Percentiles rank a stretch among this genome's conserved stretches.
These are phyloP conservation scores for Candida albicans DNA, from an alignment of 1,139 yeast genomes.

Conservation along the genomic window DNA sequence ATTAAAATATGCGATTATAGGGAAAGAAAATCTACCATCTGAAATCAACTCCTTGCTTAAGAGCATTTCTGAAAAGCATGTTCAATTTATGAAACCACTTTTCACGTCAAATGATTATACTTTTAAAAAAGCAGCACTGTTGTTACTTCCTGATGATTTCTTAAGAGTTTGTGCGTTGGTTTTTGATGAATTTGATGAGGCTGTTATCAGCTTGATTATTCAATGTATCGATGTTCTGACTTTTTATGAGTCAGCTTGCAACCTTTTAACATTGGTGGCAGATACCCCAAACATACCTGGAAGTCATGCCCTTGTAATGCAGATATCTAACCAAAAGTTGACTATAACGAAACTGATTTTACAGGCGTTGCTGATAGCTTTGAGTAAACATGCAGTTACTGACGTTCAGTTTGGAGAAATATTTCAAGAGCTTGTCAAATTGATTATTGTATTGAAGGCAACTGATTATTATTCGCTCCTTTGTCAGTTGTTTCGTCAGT, in stretches of 20 bases:
- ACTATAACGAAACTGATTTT: conserved; percentile 31
- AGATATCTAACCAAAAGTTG: conserved; percentile 34
- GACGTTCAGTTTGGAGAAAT: conserved; percentile 34
- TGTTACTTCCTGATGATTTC: conserved; percentile 36
- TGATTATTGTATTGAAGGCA: conserved; percentile 34
- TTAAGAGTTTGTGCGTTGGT: conserved; percentile 35
- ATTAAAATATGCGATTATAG: conserved; percentile 40
- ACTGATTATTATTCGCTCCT: conserved; percentile 29
- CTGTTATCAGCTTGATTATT: conserved; percentile 23
- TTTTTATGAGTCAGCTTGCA: conserved; percentile 29
- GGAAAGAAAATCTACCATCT: conserved; percentile 34
- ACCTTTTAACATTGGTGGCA: conserved; percentile 30
- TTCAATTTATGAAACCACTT: conserved; percentile 30
- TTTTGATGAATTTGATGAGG: conserved; percentile 24
- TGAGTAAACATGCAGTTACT: conserved; percentile 34
- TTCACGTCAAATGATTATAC: conserved; percentile 28
- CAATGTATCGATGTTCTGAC: conserved; percentile 27
- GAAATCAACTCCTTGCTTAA: conserved; percentile 24
- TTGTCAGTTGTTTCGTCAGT: conserved; percentile 26
- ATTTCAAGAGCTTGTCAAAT: conserved; percentile 29
- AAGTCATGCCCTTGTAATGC: conserved; percentile 35
- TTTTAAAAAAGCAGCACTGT: conserved; percentile 23
- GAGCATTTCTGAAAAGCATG: conserved; percentile 31
- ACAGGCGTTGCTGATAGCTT: conserved; percentile 26
- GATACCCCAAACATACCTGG: conserved; percentile 34